Base-by-base conservation (phyloP, 2,329 filamentous ascomycete species). In the Pseudocercospora cruenta region DNA sequence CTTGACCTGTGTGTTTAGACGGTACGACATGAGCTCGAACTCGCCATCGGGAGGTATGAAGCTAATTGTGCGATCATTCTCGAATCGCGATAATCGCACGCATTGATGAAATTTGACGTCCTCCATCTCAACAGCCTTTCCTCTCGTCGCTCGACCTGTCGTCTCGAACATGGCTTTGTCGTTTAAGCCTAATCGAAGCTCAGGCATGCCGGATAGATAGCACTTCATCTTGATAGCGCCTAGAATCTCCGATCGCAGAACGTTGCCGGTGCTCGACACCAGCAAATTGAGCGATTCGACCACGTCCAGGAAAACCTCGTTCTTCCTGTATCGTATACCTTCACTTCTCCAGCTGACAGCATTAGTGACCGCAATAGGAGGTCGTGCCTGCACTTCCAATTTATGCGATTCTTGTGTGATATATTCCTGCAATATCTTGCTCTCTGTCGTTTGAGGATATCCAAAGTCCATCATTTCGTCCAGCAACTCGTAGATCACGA, bases 401-500 rank as follows among this genome's bases (percentile, higher is more conserved):
- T 98, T 98, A 84, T 99, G 95, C 62, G 94, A 97, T 82, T 99
- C 95, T 81, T 99, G 95, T 47, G 95, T 99, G 79, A 99, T 99
- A 74, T 82, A 88, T 84, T 99, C 95, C 81, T 99, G 95, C 67
- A 99, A 84, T 79, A 99, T 99, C 87, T 99, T 99, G 79, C 89
- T 92, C 81, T 99, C 95, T 71, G 95, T 99, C 9, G 95, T 99
- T 80, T 99, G 95, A 5, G 95, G 95, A 80, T 99, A 97, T 70
- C 95, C 95, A 84, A 99, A 99, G 82, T 99, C 95, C 95, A 99
- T 99, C 95, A 99, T 99, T 84, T 99, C 95, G 78, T 99, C 95
- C 69, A 99, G 87, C 68, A 99, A 83, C 82, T 99, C 95, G 85
- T 99, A 99, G 77, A 99, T 99, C 78, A 99, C 90, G 80, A 99